These are phyloP conservation scores for Solanum bukasovii DNA, from an alignment of 257 asterid species.

Conservation along the genomic window DNA sequence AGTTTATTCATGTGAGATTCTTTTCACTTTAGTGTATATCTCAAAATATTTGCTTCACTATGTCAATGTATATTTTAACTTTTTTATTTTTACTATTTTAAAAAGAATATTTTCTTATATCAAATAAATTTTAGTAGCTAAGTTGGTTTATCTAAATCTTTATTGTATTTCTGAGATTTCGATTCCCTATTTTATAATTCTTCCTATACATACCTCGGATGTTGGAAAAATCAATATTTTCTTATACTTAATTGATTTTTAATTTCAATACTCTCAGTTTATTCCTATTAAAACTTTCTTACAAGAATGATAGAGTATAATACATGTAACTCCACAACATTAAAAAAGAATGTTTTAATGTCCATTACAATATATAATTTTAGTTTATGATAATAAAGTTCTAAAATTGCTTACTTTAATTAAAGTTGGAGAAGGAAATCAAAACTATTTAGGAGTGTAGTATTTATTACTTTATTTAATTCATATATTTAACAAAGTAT, in stretches of 20 bases:
- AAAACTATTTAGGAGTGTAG: background rate
- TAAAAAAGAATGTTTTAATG: background rate
- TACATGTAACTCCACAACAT: background rate
- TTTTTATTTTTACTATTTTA: background rate
- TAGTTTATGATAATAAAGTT: background rate
- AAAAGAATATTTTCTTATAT: background rate
- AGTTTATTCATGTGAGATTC: background rate
- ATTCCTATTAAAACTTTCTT: background rate
- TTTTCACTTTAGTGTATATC: background rate
- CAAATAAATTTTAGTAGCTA: background rate
- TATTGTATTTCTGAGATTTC: background rate
- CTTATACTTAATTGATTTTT: background rate
- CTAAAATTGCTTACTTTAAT: background rate
- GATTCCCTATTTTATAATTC: background rate
- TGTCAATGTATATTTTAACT: background rate
- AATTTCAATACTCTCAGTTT: background rate
- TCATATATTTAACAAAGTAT: background rate
- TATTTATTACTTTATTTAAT: background rate
- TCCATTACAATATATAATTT: accelerated
- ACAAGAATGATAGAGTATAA: background rate
- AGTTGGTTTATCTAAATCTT: background rate
- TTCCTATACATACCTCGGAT: background rate
- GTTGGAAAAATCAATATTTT: background rate
- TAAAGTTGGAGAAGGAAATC: background rate
- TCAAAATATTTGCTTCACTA: background rate